phyloP scores from a whole-genome alignment of 768 basidiomycete species.

The Steccherinum ochraceum region DNA sequence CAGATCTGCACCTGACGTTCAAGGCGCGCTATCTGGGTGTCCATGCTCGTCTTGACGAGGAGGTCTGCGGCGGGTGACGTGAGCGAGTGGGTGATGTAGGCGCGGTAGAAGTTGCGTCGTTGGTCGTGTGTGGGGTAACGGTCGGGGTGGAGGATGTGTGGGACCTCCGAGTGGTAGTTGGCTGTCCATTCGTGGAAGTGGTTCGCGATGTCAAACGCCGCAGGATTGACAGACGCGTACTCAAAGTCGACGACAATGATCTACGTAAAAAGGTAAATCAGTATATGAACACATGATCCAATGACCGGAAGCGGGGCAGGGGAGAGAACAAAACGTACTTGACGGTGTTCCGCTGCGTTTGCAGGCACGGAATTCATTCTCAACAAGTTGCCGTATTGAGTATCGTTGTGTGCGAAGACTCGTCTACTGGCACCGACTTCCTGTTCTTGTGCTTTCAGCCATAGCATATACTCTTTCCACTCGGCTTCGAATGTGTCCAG shows the following conservation, averaged over 20 bases:
- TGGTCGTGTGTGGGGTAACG: constrained; percentile 70
- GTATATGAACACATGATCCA: not conserved
- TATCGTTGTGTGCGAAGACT: constrained; percentile 89
- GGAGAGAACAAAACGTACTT: constrained; percentile 39
- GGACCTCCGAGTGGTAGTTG: constrained; percentile 69
- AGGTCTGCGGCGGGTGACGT: constrained; percentile 19
- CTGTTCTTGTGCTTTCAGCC: constrained; percentile 59
- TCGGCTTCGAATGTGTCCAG: constrained; percentile 55
- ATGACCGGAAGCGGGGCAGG: constrained; percentile 4
- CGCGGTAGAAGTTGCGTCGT: constrained; percentile 76
- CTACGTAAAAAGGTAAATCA: constrained; percentile 33
- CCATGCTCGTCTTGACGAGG: constrained; percentile 18
- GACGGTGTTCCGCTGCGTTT: constrained; percentile 65
- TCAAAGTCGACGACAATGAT: constrained; percentile 98
- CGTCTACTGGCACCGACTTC: constrained; percentile 53
- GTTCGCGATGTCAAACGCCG: constrained; percentile 94
- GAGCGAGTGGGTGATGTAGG: constrained; percentile 64
- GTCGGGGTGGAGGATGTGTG: constrained; percentile 56
- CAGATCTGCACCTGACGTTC: constrained; percentile 80
- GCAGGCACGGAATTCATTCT: constrained; percentile 52
- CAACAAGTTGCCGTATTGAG: constrained; percentile 92
- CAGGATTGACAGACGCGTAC: constrained; percentile 89
- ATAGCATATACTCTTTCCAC: constrained; percentile 65
- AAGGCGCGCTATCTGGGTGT: constrained; percentile 47
- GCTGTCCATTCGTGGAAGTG: constrained; percentile 98